Evolutionary conservation across 768 basidiomycete species (phyloP), one percentile per base, ranked within the genome.

Genomic region (Imleria badia): DNA sequence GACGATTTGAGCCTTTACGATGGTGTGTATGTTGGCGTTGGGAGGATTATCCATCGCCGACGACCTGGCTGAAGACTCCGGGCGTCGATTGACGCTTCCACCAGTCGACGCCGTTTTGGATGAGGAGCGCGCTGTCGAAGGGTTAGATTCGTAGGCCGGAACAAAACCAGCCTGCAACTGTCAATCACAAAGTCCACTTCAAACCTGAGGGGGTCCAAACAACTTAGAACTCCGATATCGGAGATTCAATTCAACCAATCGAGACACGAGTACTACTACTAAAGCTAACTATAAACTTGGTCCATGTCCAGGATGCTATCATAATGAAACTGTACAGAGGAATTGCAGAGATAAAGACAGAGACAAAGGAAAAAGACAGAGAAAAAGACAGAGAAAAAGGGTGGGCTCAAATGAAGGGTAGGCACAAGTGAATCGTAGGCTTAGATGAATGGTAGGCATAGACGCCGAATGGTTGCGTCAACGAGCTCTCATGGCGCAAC

Each of bases 1-100:
- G 62, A 96, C 94, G 69, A 99, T 95, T 80, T 99, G 95, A 56
- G 95, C 90, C 75, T 91, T 91, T 76, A 94, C 91, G 73, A 93
- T 93, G 70, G 89, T 92, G 73, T 91, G 86, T 68, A 93, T 91
- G 73, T 90, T 91, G 71, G 87, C 85, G 69, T 73, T 86, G 75
- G 87, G 83, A 79, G 87, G 83, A 70, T 83, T 88, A 78, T 91
- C 89, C 89, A 90, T 91, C 75, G 86, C 82, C 77, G 86, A 85
- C 64, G 78, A 77, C 86, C 87, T 85, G 78, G 81, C 80, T 74
- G 83, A 81, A 74, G 84, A 84, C 81, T 84, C 83, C 80, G 82
- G 83, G 76, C 85, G 85, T 78, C 84, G 77, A 73, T 77, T 83
- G 61, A 74, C 67, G 78, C 79, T 84, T 75, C 81, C 83, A 81